Percentiles rank a stretch among this genome's conserved stretches.
These are phyloP conservation scores for Agaricus subrufescens DNA, from an alignment of 768 basidiomycete species.

Conservation along the genomic window DNA sequence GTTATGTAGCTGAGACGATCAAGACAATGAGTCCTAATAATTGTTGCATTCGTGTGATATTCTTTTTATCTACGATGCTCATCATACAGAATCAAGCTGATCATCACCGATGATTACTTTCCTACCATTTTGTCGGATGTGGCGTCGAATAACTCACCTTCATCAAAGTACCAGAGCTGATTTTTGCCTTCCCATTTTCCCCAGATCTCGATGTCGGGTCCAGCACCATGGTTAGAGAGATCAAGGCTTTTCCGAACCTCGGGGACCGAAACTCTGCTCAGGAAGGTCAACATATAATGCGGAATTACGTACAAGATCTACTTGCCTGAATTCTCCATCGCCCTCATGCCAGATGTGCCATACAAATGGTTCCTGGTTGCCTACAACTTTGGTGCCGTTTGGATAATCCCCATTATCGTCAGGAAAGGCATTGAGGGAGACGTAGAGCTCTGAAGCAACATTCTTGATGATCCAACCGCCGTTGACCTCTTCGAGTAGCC, in stretches of 20 bases:
- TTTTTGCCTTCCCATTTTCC: constrained; percentile 33
- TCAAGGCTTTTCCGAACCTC: constrained; percentile 32
- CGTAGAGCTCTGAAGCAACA: constrained; percentile 23
- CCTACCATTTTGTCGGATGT: background rate
- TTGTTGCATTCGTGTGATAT: no score
- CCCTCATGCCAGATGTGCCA: constrained; percentile 37
- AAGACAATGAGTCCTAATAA: no score
- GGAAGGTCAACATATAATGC: background rate
- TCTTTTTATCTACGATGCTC: background rate
- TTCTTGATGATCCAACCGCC: constrained; percentile 29
- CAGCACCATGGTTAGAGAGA: constrained; percentile 35
- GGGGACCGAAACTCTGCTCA: constrained; percentile 32
- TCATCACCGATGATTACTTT: background rate
- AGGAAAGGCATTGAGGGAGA: constrained; percentile 17
- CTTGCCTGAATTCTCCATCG: constrained; percentile 22
- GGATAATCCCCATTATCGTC: constrained; percentile 8
- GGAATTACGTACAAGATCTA: constrained; percentile 1
- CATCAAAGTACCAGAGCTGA: constrained; percentile 27
- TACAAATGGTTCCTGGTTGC: constrained; percentile 15
- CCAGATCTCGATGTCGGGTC: constrained; percentile 40
- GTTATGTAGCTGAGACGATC: no score
- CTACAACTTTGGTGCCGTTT: constrained; percentile 28
- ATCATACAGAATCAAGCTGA: background rate
- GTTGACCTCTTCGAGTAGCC: constrained; percentile 25
- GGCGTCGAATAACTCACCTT: constrained; percentile 11